Evolutionary conservation across 108 stramenopile genomes (phyloP).

Genomic region (Tribonema minus): DNA sequence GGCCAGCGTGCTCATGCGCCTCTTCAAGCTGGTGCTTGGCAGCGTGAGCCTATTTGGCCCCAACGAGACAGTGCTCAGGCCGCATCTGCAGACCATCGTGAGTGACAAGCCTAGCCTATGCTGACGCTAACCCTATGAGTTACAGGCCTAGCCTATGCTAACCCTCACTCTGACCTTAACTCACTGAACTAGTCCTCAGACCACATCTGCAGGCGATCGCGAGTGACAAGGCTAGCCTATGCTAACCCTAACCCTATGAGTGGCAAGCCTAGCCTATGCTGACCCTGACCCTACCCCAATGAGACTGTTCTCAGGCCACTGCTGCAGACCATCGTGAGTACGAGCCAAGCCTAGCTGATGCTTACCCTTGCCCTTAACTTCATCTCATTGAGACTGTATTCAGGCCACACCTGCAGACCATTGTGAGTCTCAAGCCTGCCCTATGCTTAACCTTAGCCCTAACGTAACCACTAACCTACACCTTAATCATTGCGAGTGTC

Average conservation of each 20-base stretch:
- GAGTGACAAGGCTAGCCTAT: not conserved
- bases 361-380: constrained; percentile 74
- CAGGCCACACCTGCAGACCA: constrained; percentile 70
- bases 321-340: constrained; percentile 31
- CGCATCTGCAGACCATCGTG: constrained; percentile 70
- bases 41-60: constrained; percentile 70
- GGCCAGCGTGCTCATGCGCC: constrained; percentile 49
- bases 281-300: no score
- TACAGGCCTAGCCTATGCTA: no score
- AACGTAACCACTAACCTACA: no score
- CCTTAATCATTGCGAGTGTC: constrained; percentile 56
- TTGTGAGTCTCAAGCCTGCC: constrained; percentile 46
- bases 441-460: no score
- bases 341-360: constrained; percentile 64
- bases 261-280: no score
- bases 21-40: constrained; percentile 70
- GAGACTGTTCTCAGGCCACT: no score
- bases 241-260: no score
- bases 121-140: no score
- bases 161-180: no score
- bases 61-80: constrained; percentile 77
- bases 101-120: not conserved
- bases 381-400: constrained; percentile 75
- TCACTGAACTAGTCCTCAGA: constrained; percentile 76
- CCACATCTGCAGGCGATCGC: constrained; percentile 72